phyloP scores from a whole-genome alignment of 495 filamentous ascomycete species.

The Penicillium coffeae region DNA sequence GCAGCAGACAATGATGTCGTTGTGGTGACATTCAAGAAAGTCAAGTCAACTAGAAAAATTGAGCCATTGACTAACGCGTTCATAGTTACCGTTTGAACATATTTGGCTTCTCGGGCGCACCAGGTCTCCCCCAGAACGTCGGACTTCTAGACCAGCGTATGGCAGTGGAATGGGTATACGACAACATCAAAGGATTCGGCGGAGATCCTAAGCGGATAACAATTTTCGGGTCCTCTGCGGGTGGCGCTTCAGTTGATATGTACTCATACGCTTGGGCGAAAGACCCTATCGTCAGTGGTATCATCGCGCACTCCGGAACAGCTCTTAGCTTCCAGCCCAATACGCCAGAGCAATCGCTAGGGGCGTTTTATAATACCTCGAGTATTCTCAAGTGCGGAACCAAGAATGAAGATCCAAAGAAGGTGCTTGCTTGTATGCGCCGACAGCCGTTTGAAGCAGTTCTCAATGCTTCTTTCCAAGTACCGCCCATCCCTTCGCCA shows the following conservation, averaged over 20 bases:
- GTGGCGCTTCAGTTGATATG: slow-evolving; percentile 45
- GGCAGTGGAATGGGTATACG: slow-evolving; percentile 53
- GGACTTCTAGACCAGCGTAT: slow-evolving; percentile 44
- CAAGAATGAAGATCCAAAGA: not conserved
- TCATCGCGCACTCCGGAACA: slow-evolving; percentile 54
- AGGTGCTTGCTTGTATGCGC: slow-evolving; percentile 46
- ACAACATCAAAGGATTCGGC: slow-evolving; percentile 57
- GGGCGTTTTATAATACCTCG: slow-evolving; percentile 38
- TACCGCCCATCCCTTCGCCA: slow-evolving; percentile 20
- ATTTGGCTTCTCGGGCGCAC: slow-evolving; percentile 48
- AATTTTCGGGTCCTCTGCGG: slow-evolving; percentile 53
- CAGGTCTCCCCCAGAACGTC: slow-evolving; percentile 32
- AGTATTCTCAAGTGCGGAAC: slow-evolving; percentile 35
- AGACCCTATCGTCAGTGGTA: slow-evolving; percentile 36
- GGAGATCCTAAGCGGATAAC: slow-evolving; percentile 51
- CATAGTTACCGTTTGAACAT: slow-evolving; percentile 44
- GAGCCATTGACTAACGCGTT: not conserved
- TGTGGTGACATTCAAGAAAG: slow-evolving; percentile 39
- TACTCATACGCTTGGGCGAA: slow-evolving; percentile 45
- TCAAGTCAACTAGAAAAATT: not conserved
- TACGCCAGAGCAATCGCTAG: slow-evolving; percentile 17
- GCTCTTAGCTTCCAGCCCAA: slow-evolving; percentile 43
- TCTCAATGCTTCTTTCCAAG: slow-evolving; percentile 20
- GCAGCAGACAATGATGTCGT: slow-evolving; percentile 38
- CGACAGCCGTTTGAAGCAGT: slow-evolving; percentile 30